Percentiles rank a stretch among this genome's conserved stretches.
Evolutionary conservation across 2,329 filamentous ascomycete species (phyloP).

Genomic region (Tympanopsis confertula): DNA sequence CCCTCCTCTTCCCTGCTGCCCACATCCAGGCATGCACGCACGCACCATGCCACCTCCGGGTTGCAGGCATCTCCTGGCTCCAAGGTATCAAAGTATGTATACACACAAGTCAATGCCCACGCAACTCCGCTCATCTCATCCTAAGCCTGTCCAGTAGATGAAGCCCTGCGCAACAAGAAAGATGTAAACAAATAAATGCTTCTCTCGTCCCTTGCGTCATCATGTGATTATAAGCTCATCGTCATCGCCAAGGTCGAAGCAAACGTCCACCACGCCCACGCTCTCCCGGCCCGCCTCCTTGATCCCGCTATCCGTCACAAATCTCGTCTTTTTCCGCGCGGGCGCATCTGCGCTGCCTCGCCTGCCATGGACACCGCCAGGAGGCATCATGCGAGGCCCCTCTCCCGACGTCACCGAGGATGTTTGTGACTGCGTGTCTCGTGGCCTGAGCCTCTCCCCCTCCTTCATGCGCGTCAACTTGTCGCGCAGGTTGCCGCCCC

Average conservation of each 20-base stretch:
- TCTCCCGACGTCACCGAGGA: conserved; percentile 4
- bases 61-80: no score
- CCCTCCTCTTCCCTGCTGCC: no score
- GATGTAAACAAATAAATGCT: no score
- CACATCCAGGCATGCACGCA: no score
- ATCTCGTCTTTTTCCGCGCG: conserved; percentile 64
- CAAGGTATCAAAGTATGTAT: no score
- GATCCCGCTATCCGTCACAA: conserved; percentile 68
- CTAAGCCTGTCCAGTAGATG: no score
- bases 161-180: no score
- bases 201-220: neutral
- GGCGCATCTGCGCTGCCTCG: conserved; percentile 25
- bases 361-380: conserved; percentile 12
- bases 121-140: no score
- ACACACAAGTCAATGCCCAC: no score
- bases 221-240: conserved; percentile 30
- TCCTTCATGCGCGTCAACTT: conserved; percentile 52
- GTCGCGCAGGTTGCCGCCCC: conserved; percentile 40
- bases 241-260: conserved; percentile 19
- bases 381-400: conserved; percentile 2
- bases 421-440: neutral
- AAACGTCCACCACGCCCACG: conserved; percentile 34
- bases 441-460: conserved; percentile 33
- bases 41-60: no score
- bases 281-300: conserved; percentile 67